phyloP scores from a whole-genome alignment of 2,329 filamentous ascomycete genomes.

The Stagonosporopsis cucurbitacearum region DNA sequence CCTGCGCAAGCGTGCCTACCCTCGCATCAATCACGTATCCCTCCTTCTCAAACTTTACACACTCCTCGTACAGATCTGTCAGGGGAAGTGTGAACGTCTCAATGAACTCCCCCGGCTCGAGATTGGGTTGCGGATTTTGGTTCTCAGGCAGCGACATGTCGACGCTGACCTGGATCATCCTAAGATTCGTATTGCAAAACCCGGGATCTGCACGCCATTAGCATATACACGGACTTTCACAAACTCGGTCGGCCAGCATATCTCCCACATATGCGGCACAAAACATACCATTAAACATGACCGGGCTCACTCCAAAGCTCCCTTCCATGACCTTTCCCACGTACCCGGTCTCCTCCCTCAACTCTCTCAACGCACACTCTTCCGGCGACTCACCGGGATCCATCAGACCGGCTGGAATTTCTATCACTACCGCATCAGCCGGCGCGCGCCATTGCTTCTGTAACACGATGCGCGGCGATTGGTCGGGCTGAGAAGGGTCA shows the following conservation, averaged over 20 bases:
- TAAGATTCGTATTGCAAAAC: constrained; percentile 53
- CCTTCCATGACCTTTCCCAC: constrained; percentile 55
- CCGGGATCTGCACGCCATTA: constrained; percentile 43
- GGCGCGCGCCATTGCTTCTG: constrained; percentile 66
- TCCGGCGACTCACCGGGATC: constrained; percentile 65
- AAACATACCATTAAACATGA: constrained; percentile 53
- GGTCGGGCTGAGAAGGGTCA: constrained; percentile 38
- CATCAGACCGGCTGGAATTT: constrained; percentile 68
- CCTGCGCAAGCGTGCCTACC: constrained; percentile 78
- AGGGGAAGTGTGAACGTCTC: constrained; percentile 76
- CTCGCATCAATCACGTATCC: constrained; percentile 82
- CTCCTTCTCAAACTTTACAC: constrained; percentile 69
- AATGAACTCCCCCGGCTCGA: constrained; percentile 84
- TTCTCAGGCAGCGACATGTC: constrained; percentile 74
- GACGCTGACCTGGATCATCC: constrained; percentile 75
- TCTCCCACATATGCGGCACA: background rate
- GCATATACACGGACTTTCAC: background rate
- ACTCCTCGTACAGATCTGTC: constrained; percentile 68
- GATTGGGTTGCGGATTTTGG: constrained; percentile 68
- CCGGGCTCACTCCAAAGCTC: constrained; percentile 45
- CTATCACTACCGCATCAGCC: constrained; percentile 65
- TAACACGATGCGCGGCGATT: constrained; percentile 45
- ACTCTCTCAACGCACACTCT: constrained; percentile 64
- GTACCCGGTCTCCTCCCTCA: constrained; percentile 70
- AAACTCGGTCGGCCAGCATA: background rate